Evolutionary conservation across 2,329 filamentous ascomycete genomes (phyloP).

Genomic region (Lachnellula cervina): DNA sequence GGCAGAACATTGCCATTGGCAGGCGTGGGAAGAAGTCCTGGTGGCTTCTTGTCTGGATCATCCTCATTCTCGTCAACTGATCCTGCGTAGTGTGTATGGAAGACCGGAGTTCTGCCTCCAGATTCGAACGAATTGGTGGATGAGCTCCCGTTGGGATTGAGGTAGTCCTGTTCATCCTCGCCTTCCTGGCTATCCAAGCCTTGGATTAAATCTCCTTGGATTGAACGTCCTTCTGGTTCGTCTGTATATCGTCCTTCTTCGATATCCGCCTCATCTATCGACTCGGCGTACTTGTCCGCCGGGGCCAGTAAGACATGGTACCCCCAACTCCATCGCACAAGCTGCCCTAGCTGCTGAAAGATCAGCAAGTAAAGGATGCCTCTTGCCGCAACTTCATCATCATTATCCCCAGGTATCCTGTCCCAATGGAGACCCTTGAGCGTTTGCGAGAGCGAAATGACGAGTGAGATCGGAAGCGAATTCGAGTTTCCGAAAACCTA

Average conservation of each 20-base stretch:
- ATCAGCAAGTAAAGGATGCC: conserved; percentile 94
- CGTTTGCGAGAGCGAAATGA: conserved; percentile 89
- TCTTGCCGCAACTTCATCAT: conserved; percentile 87
- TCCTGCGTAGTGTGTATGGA: conserved; percentile 26
- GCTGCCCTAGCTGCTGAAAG: conserved; percentile 94
- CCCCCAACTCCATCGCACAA: conserved; percentile 97
- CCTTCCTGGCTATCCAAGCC: conserved; percentile 38
- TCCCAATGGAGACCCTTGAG: conserved; percentile 92
- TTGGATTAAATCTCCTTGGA: conserved; percentile 40
- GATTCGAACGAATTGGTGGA: conserved; percentile 28
- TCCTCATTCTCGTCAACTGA: conserved; percentile 34
- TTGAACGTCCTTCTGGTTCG: conserved; percentile 26
- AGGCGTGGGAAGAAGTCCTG: conserved; percentile 18
- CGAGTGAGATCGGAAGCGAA: conserved; percentile 91
- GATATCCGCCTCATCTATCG: conserved; percentile 31
- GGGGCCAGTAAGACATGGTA: conserved; percentile 93
- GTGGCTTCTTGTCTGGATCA: conserved; percentile 30
- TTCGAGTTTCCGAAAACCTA: conserved; percentile 96
- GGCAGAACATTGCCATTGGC: conserved; percentile 21
- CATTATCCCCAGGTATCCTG: conserved; percentile 83
- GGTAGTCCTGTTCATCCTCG: conserved; percentile 26
- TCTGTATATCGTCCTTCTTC: conserved; percentile 54
- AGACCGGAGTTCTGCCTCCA: conserved; percentile 31
- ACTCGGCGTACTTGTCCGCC: conserved; percentile 65
- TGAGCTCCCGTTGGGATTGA: conserved; percentile 11